phyloP scores from a whole-genome alignment of 2,329 filamentous ascomycete species.

The Aspergillus tanneri region DNA sequence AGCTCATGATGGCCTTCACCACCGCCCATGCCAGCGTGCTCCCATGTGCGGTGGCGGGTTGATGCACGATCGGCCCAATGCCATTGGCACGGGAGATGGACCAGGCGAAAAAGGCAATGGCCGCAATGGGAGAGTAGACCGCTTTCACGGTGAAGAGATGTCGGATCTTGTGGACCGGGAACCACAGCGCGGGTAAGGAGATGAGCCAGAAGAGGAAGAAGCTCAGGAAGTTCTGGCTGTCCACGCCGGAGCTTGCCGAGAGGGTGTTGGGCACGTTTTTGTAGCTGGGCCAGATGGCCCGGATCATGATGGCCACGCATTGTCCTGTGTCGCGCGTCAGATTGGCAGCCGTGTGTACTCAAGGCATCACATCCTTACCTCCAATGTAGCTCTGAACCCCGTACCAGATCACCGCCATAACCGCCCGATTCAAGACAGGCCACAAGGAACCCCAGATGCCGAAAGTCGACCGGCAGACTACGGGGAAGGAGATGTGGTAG shows the following conservation, averaged over 20 bases:
- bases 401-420: constrained; percentile 85
- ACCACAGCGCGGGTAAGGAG: constrained; percentile 82
- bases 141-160: constrained; percentile 91
- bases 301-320: constrained; percentile 87
- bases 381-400: constrained; percentile 75
- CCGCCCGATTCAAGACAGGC: constrained; percentile 87
- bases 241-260: constrained; percentile 63
- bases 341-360: neutral
- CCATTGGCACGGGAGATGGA: constrained; percentile 77
- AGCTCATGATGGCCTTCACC: constrained; percentile 81
- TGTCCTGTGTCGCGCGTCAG: constrained; percentile 49
- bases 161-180: constrained; percentile 82
- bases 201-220: constrained; percentile 86
- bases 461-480: constrained; percentile 74
- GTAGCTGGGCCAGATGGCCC: constrained; percentile 70
- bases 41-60: constrained; percentile 63
- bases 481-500: constrained; percentile 88
- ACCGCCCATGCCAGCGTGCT: constrained; percentile 76
- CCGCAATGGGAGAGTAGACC: constrained; percentile 78
- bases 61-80: constrained; percentile 76
- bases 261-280: constrained; percentile 67
- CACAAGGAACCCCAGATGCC: constrained; percentile 87
- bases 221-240: constrained; percentile 71
- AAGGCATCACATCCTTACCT: constrained; percentile 35
- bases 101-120: constrained; percentile 85